Evolutionary conservation across 73 alveolate genomes (phyloP).

Genomic region (Durusdinium trenchii): DNA sequence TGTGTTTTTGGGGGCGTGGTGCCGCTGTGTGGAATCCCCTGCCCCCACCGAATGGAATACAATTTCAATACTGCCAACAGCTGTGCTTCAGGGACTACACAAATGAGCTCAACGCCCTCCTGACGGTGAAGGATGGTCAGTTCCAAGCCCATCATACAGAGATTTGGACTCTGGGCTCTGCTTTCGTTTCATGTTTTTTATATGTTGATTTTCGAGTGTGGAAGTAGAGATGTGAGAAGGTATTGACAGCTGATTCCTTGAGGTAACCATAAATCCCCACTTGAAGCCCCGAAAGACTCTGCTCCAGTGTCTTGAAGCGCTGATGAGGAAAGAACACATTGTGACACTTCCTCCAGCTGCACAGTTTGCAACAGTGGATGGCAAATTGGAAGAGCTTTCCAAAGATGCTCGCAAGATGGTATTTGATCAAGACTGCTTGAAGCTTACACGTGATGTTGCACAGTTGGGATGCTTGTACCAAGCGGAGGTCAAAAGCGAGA

Average conservation of each 20-base stretch:
- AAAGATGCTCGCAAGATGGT: background rate
- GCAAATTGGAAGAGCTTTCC: background rate
- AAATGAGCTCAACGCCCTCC: background rate
- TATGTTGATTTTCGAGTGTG: background rate
- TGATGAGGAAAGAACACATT: conserved; percentile 7
- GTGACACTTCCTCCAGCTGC: background rate
- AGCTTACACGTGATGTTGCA: conserved; percentile 25
- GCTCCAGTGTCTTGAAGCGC: too few relatives aligned
- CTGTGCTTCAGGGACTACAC: conserved; percentile 4
- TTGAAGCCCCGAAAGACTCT: too few relatives aligned
- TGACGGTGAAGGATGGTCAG: background rate
- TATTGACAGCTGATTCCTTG: too few relatives aligned
- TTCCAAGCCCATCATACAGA: background rate
- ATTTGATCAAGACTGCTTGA: background rate
- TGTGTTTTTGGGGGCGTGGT: background rate
- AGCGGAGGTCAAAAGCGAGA: background rate
- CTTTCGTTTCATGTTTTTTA: background rate
- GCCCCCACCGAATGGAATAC: background rate
- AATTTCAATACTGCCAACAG: background rate
- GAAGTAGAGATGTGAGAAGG: too few relatives aligned
- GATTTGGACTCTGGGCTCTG: background rate
- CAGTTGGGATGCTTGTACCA: background rate
- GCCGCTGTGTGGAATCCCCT: background rate
- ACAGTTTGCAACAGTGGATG: conserved; percentile 17
- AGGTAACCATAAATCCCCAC: too few relatives aligned